Conservation (phyloP, 2,329 filamentous ascomycete genomes). For the Davidsoniella australis region DNA sequence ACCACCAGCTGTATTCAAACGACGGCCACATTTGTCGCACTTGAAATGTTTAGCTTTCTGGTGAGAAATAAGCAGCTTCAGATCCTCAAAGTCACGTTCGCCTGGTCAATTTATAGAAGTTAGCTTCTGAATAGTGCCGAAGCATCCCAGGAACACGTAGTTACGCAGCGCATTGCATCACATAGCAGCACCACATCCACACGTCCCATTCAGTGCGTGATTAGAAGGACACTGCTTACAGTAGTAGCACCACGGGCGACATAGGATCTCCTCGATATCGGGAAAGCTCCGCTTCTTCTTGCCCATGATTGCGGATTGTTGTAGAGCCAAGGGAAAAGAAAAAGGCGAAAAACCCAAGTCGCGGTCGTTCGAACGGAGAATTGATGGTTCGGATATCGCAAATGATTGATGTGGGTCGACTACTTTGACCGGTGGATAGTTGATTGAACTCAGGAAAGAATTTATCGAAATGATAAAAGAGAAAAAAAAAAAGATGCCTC, state of each 20-base stretch:
- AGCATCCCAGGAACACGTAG: background rate
- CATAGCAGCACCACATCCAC: no score
- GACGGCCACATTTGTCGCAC: constrained; percentile 74
- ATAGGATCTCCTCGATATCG: constrained; percentile 73
- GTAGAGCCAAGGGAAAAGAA: no score
- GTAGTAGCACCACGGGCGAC: constrained; percentile 94
- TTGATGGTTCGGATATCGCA: no score
- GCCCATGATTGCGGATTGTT: constrained; percentile 36
- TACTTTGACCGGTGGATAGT: no score
- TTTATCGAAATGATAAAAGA: no score
- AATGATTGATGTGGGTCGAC: no score
- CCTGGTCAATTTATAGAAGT: constrained; percentile 23
- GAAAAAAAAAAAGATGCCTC: no score
- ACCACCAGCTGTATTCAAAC: constrained; percentile 92
- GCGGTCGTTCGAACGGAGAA: no score
- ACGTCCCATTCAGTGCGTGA: background rate
- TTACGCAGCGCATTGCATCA: background rate
- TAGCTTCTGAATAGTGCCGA: no score
- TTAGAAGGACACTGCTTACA: constrained; percentile 31
- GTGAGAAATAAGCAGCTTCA: constrained; percentile 91
- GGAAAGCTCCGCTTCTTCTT: constrained; percentile 84
- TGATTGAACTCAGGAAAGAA: no score
- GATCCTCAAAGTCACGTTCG: constrained; percentile 93
- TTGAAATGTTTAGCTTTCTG: constrained; percentile 99
- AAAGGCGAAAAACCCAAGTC: no score